phyloP scores from a whole-genome alignment of 2,329 filamentous ascomycete genomes.

The Neurospora sp. region DNA sequence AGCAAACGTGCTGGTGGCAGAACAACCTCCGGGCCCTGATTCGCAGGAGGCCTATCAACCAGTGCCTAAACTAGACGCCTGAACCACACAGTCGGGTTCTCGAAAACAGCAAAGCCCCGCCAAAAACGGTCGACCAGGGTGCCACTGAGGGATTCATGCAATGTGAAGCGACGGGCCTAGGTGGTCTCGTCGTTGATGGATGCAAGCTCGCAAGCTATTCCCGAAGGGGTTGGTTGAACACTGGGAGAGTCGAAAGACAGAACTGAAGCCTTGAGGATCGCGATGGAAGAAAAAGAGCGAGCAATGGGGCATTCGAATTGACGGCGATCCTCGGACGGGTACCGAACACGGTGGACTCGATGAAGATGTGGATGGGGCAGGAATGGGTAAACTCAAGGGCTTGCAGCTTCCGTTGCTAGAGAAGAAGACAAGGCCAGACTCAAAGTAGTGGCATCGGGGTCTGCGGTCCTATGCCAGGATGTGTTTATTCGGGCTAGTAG shows the following conservation, averaged over 20 bases:
- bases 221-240: not conserved
- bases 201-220: not conserved
- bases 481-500: not conserved
- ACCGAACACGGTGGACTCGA: not conserved
- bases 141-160: not conserved
- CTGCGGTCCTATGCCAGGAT: not conserved
- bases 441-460: not conserved
- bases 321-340: not conserved
- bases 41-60: not conserved
- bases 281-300: not conserved
- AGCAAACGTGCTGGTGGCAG: not conserved
- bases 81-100: not conserved
- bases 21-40: not conserved
- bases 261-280: no score
- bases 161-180: not conserved
- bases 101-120: not conserved
- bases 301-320: not conserved
- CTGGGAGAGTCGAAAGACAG: not conserved
- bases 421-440: not conserved
- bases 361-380: not conserved
- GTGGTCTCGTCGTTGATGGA: not conserved
- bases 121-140: not conserved
- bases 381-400: not conserved
- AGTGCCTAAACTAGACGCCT: not conserved
- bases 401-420: not conserved